These are phyloP conservation scores for Prunus persica DNA, from an alignment of 306 rosid species.

Conservation along the genomic window DNA sequence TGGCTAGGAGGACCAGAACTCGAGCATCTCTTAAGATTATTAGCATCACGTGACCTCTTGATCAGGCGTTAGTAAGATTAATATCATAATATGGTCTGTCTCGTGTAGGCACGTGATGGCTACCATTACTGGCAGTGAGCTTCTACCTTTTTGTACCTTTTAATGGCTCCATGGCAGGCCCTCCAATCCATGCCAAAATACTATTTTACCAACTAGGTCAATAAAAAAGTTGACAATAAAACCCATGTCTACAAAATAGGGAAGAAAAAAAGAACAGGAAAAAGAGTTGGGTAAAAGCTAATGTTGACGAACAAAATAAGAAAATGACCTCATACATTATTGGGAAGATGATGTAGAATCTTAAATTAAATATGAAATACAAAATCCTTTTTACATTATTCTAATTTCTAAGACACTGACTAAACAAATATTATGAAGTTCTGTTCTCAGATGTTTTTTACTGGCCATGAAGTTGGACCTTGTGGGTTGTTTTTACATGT, in stretches of 20 bases:
- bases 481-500: not conserved
- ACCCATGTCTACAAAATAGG: too few relatives aligned
- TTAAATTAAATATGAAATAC: too few relatives aligned
- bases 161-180: not conserved
- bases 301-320: too few relatives aligned
- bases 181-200: not conserved
- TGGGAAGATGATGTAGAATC: too few relatives aligned
- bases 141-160: not conserved
- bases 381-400: too few relatives aligned
- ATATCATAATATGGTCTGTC: constrained; percentile 7
- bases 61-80: not conserved
- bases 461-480: not conserved
- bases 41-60: constrained; percentile 43
- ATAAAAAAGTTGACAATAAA: too few relatives aligned
- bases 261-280: too few relatives aligned
- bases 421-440: too few relatives aligned
- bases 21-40: constrained; percentile 15
- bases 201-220: too few relatives aligned
- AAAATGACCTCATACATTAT: too few relatives aligned
- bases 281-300: too few relatives aligned
- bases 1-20: not conserved
- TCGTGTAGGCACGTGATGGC: constrained; percentile 24
- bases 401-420: too few relatives aligned
- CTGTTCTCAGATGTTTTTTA: not conserved
- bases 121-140: not conserved